phyloP scores from a whole-genome alignment of 805 yeast species.

The Metschnikowia peoriensis region DNA sequence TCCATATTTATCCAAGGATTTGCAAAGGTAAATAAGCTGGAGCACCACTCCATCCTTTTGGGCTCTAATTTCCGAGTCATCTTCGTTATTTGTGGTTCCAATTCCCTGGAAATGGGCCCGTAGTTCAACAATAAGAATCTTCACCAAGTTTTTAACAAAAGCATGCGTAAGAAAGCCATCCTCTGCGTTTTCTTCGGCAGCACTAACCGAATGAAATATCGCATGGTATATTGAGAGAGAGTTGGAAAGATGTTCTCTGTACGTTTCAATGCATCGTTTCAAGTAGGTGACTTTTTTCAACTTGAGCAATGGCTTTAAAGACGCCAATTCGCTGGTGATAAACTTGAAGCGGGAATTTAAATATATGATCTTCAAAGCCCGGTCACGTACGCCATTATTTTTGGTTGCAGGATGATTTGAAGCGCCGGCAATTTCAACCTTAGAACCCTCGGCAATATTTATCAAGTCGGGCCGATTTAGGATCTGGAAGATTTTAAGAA shows the following conservation, averaged over 20 bases:
- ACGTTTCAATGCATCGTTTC: conserved; percentile 77
- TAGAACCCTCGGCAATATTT: conserved; percentile 1
- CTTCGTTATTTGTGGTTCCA: conserved; percentile 14
- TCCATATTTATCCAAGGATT: conserved; percentile 70
- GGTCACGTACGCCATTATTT: conserved; percentile 11
- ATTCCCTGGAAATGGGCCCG: conserved; percentile 23
- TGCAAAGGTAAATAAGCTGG: conserved; percentile 87
- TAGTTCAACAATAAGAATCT: conserved; percentile 24
- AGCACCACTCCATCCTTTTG: conserved; percentile 66
- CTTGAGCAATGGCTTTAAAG: conserved; percentile 54
- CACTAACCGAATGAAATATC: conserved; percentile 43
- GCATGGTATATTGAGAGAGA: conserved; percentile 66
- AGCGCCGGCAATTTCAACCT: background rate
- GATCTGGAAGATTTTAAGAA: conserved; percentile 75
- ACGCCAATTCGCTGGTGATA: conserved; percentile 58
- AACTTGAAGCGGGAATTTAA: conserved; percentile 68
- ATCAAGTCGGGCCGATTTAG: conserved; percentile 62
- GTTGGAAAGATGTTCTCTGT: conserved; percentile 79
- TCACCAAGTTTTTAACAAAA: conserved; percentile 31
- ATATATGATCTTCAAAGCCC: conserved; percentile 50
- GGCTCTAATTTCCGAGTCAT: conserved; percentile 36
- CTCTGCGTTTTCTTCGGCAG: conserved; percentile 15
- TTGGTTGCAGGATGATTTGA: background rate
- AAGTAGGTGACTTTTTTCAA: conserved; percentile 58
- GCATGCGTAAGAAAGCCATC: conserved; percentile 26